These are phyloP conservation scores for Diaporthe capsici DNA, from an alignment of 2,329 filamentous ascomycete genomes.

Conservation along the genomic window DNA sequence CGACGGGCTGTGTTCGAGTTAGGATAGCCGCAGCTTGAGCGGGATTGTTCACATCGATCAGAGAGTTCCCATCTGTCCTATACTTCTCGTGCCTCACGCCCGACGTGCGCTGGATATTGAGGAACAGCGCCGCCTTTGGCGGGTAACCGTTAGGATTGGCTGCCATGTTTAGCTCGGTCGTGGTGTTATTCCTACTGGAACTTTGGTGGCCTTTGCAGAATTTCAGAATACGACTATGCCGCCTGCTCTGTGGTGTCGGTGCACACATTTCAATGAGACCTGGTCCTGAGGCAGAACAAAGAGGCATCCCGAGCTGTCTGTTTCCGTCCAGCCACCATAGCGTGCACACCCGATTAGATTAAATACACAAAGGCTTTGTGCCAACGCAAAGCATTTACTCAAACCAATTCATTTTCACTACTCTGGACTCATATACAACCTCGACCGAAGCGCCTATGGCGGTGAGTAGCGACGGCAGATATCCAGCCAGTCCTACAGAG, in stretches of 20 bases:
- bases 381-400: background rate
- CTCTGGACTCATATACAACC: too few relatives aligned
- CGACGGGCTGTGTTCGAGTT: background rate
- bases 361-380: background rate
- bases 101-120: rapidly evolving
- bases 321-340: background rate
- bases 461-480: background rate
- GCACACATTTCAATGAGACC: background rate
- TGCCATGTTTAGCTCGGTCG: background rate
- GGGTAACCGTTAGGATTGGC: background rate
- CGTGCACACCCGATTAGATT: too few relatives aligned
- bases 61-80: background rate
- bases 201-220: background rate
- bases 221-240: background rate
- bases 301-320: background rate
- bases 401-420: background rate
- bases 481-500: too few relatives aligned
- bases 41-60: background rate
- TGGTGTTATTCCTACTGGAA: background rate
- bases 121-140: background rate
- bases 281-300: background rate
- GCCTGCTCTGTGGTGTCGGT: background rate
- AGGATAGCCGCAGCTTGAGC: too few relatives aligned
- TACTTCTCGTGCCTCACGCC: background rate
- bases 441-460: too few relatives aligned